A percentile compares a stretch with the other conserved stretches of the same genome.
phyloP scores from a whole-genome alignment of 225 moss, liverwort and hornwort species.

The Marchantia paleacea region DNA sequence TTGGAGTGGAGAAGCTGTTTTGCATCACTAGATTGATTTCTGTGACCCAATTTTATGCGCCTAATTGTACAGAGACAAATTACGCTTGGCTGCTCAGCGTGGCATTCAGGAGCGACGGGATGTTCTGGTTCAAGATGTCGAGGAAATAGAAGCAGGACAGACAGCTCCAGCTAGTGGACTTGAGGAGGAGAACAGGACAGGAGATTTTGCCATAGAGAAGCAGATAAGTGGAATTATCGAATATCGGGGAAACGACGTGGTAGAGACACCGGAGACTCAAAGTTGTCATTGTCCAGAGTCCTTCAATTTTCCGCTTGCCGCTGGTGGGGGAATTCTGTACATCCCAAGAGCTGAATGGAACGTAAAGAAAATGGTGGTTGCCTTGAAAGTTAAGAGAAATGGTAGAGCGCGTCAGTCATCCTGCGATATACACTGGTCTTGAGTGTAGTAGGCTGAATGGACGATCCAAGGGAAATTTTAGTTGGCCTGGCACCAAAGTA shows the following conservation, averaged over 20 bases:
- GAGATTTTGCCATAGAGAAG: neutral
- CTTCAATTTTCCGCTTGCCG: neutral
- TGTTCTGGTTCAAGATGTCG: neutral
- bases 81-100: no score
- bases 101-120: no score
- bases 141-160: no score
- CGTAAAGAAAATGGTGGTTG: neutral
- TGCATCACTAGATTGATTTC: neutral
- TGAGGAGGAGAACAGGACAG: neutral
- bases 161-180: neutral
- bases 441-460: constrained; percentile 11
- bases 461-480: neutral
- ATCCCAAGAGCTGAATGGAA: neutral
- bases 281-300: neutral
- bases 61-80: no score
- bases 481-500: neutral
- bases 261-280: neutral
- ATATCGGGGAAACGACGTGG: neutral
- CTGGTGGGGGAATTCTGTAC: neutral
- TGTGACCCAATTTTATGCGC: neutral
- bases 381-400: constrained; percentile 13
- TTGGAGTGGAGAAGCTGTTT: neutral
- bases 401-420: constrained; percentile 16
- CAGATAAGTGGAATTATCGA: neutral
- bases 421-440: neutral